These are phyloP conservation scores for Angomonas ambiguus DNA, from an alignment of 208 protist genomes.

Conservation along the genomic window DNA sequence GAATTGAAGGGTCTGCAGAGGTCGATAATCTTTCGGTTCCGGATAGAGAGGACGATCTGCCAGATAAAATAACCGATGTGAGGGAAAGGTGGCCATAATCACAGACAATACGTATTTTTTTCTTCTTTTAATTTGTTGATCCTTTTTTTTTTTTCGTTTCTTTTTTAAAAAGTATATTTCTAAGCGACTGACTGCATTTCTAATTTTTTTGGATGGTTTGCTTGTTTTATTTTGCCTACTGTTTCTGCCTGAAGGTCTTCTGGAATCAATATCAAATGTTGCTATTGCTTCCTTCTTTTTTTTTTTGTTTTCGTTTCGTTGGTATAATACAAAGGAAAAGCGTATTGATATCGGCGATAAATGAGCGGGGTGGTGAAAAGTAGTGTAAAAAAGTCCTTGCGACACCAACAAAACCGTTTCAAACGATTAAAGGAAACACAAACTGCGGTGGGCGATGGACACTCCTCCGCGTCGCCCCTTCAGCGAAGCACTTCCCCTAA, in stretches of 20 bases:
- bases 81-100: not conserved
- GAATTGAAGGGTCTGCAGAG: no score
- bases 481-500: no score
- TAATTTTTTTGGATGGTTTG: not conserved
- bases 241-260: not conserved
- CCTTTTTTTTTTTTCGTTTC: not conserved
- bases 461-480: no score
- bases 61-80: no score
- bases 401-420: no score
- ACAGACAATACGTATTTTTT: not conserved
- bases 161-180: not conserved
- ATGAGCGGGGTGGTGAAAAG: not conserved
- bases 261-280: no score
- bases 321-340: no score
- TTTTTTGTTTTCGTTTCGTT: conserved; percentile 3
- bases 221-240: not conserved
- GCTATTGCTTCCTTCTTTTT: not conserved
- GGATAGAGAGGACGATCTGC: no score
- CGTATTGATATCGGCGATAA: no score
- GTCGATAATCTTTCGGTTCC: not conserved
- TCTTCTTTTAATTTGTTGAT: not conserved
- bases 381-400: conserved; percentile 3
- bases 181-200: no score
- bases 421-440: no score
- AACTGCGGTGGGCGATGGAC: no score